These are phyloP conservation scores for Falciphora oryzae DNA, from an alignment of 2,329 filamentous ascomycete species.

Conservation along the genomic window DNA sequence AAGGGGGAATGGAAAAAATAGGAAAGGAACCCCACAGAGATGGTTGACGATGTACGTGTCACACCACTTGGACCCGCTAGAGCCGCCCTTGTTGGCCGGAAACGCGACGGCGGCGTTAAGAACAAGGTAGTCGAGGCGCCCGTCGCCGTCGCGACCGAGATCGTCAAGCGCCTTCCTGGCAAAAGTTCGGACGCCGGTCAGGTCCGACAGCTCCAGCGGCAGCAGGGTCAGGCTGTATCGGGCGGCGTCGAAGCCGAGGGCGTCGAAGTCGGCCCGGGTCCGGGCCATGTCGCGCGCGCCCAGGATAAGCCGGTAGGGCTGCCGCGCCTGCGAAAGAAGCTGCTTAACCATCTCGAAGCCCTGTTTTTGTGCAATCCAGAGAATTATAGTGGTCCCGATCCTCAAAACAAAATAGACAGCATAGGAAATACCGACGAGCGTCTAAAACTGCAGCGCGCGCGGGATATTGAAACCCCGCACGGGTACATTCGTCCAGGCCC, in stretches of 20 bases:
- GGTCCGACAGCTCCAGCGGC: conserved; percentile 41
- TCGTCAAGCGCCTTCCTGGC: conserved; percentile 36
- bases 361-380: too few relatives aligned
- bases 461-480: too few relatives aligned
- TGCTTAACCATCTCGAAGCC: conserved; percentile 24
- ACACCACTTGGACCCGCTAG: conserved; percentile 42
- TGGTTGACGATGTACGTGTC: conserved; percentile 47
- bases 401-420: too few relatives aligned
- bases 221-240: conserved; percentile 37
- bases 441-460: too few relatives aligned
- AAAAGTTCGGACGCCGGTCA: conserved; percentile 40
- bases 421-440: too few relatives aligned
- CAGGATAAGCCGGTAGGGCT: conserved; percentile 12
- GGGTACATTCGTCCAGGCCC: conserved; percentile 14
- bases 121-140: conserved; percentile 41
- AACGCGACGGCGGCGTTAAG: conserved; percentile 42
- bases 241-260: conserved; percentile 7
- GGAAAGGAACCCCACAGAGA: conserved; percentile 33
- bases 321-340: conserved; percentile 9
- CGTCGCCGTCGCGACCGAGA: conserved; percentile 25
- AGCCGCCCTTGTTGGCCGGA: conserved; percentile 26
- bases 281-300: conserved; percentile 9
- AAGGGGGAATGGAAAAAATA: not conserved
- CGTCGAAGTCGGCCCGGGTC: conserved; percentile 8
- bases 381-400: too few relatives aligned